Conservation (phyloP, 305 asterid genomes). For the Striga hermonthica region DNA sequence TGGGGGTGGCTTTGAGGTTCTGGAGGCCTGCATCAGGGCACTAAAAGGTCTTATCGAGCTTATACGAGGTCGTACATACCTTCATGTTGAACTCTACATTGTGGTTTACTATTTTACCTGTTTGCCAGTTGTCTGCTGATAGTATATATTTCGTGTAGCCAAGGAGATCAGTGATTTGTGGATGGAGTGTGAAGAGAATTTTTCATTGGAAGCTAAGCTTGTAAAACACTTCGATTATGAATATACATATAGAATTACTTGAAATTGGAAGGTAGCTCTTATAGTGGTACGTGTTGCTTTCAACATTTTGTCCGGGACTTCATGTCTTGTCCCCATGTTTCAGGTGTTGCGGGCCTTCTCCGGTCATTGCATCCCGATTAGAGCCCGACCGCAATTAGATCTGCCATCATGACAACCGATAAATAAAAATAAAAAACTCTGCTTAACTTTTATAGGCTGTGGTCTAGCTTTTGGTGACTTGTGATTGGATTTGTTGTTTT, state of each 20-base stretch:
- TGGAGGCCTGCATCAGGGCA: slow-evolving; percentile 62
- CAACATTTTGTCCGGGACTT: slow-evolving; percentile 54
- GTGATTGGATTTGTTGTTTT: neutral
- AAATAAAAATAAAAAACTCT: too few relatives aligned
- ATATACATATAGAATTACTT: too few relatives aligned
- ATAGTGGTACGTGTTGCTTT: too few relatives aligned
- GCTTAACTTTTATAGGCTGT: too few relatives aligned
- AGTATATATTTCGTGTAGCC: slow-evolving; percentile 48
- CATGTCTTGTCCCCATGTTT: slow-evolving; percentile 80
- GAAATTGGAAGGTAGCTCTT: too few relatives aligned
- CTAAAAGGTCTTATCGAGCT: slow-evolving; percentile 77
- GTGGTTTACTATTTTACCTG: slow-evolving; percentile 14
- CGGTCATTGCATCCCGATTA: slow-evolving; percentile 59
- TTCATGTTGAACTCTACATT: slow-evolving; percentile 10
- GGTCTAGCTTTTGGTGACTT: neutral
- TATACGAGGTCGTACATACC: slow-evolving; percentile 44
- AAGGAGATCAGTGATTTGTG: slow-evolving; percentile 83
- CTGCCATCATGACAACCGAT: slow-evolving; percentile 72
- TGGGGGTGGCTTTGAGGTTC: slow-evolving; percentile 41
- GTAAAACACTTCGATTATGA: slow-evolving; percentile 94
- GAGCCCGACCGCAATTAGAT: slow-evolving; percentile 71
- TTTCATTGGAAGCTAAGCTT: slow-evolving; percentile 87
- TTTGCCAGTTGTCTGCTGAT: slow-evolving; percentile 32
- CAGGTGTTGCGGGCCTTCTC: slow-evolving; percentile 67
- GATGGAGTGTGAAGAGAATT: slow-evolving; percentile 83